Evolutionary conservation across 768 basidiomycete genomes (phyloP).

Genomic region (Agaricus subrufescens): DNA sequence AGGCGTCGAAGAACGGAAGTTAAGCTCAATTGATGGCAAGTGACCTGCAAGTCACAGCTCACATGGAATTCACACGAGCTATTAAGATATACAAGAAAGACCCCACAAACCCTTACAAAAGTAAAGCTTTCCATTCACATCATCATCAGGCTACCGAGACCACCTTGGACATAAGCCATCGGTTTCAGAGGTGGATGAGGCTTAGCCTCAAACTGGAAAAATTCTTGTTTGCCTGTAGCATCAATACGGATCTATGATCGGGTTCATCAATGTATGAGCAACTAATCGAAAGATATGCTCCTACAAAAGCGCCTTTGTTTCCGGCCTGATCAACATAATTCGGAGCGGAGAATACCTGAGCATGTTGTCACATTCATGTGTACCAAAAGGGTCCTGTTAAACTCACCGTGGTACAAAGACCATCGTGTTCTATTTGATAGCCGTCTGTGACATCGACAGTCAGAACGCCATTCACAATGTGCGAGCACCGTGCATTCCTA

Average conservation of each 20-base stretch:
- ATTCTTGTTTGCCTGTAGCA: slow-evolving; percentile 64
- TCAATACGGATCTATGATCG: slow-evolving; percentile 74
- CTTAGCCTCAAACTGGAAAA: slow-evolving; percentile 79
- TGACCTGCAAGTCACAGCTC: not conserved
- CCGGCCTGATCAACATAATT: slow-evolving; percentile 92
- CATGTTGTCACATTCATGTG: slow-evolving; percentile 6
- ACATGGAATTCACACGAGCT: slow-evolving; percentile 3
- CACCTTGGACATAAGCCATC: slow-evolving; percentile 82
- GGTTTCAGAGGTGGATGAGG: slow-evolving; percentile 89
- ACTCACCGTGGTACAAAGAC: slow-evolving; percentile 85
- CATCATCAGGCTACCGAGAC: slow-evolving; percentile 69
- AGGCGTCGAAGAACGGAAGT: not conserved
- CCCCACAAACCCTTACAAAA: not conserved
- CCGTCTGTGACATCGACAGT: slow-evolving; percentile 50
- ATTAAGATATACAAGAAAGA: not conserved
- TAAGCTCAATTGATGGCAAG: not conserved
- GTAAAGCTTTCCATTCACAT: slow-evolving; percentile 19
- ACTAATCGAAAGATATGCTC: slow-evolving; percentile 20
- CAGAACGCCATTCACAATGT: not conserved
- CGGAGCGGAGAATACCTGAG: slow-evolving; percentile 87
- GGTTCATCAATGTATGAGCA: not conserved
- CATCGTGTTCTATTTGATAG: slow-evolving; percentile 92
- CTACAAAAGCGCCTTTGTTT: slow-evolving; percentile 89
- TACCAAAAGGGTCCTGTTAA: not conserved
- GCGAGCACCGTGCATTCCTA: slow-evolving; percentile 22